Conservation (phyloP, 2,329 filamentous ascomycete genomes). For the Exophiala bonariae region DNA sequence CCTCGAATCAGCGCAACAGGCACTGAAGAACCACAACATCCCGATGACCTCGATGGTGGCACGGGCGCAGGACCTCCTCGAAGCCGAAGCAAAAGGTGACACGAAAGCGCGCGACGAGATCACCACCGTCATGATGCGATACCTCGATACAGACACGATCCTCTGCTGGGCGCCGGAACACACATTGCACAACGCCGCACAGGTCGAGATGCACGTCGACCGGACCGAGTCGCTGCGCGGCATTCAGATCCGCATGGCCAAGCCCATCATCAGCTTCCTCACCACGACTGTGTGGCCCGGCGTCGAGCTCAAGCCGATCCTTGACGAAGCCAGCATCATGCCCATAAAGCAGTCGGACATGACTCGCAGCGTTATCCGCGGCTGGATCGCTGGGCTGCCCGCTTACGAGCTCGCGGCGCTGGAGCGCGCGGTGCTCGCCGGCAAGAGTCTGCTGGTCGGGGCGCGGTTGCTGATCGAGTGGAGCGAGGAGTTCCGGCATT, state of each 20-base stretch:
- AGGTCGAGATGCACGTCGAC: conserved; percentile 47
- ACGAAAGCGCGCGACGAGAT: conserved; percentile 62
- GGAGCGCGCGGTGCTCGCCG: conserved; percentile 78
- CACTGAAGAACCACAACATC: conserved; percentile 81
- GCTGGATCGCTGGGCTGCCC: conserved; percentile 72
- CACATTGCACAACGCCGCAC: conserved; percentile 51
- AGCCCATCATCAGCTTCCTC: conserved; percentile 71
- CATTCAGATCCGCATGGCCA: conserved; percentile 68
- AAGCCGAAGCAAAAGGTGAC: conserved; percentile 59
- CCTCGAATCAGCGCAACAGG: conserved; percentile 77
- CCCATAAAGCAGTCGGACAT: conserved; percentile 71
- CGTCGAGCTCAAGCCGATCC: conserved; percentile 73
- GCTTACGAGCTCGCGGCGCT: conserved; percentile 83
- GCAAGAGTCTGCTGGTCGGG: conserved; percentile 81
- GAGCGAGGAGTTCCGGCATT: conserved; percentile 69
- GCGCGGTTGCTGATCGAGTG: conserved; percentile 80
- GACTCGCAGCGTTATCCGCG: conserved; percentile 73
- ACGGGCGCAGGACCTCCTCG: conserved; percentile 77
- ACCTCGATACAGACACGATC: conserved; percentile 87
- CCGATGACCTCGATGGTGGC: conserved; percentile 84
- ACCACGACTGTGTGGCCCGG: conserved; percentile 79
- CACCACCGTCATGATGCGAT: conserved; percentile 70
- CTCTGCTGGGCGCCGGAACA: conserved; percentile 79
- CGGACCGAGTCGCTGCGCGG: conserved; percentile 63
- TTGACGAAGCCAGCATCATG: conserved; percentile 75